Percentiles rank a stretch among this genome's conserved stretches.
Evolutionary conservation across 2,329 filamentous ascomycete genomes (phyloP).

Genomic region (Lachnellula arida): DNA sequence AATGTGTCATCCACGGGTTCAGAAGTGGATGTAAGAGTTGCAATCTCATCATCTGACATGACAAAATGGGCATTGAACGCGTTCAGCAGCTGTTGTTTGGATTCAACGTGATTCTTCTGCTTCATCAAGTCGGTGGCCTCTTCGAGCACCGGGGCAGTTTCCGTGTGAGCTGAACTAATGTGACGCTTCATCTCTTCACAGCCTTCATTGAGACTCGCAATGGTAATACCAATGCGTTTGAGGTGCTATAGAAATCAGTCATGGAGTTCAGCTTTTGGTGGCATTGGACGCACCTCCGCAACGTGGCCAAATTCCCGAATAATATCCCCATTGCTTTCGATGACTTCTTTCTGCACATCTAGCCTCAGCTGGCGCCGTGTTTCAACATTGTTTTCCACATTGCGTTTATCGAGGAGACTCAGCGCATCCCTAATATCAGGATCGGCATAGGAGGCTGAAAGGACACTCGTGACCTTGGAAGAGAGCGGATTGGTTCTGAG

Average conservation of each 20-base stretch:
- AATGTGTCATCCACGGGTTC: constrained; percentile 84
- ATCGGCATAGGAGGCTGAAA: constrained; percentile 91
- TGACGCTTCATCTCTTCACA: constrained; percentile 78
- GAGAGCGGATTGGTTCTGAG: constrained; percentile 58
- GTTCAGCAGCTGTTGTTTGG: constrained; percentile 71
- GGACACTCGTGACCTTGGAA: constrained; percentile 75
- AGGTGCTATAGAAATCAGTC: constrained; percentile 62
- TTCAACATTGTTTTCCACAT: constrained; percentile 68
- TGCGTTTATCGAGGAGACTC: constrained; percentile 67
- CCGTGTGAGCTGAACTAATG: constrained; percentile 67
- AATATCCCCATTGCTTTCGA: constrained; percentile 86
- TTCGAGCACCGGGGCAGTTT: constrained; percentile 68
- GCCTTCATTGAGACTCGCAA: constrained; percentile 72
- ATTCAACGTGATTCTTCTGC: constrained; percentile 69
- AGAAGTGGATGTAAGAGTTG: constrained; percentile 68
- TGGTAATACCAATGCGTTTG: constrained; percentile 72
- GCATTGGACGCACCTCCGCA: constrained; percentile 60
- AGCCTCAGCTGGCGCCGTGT: constrained; percentile 74
- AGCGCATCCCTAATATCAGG: constrained; percentile 85
- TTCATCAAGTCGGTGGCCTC: constrained; percentile 71
- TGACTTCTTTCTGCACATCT: constrained; percentile 85
- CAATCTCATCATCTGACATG: constrained; percentile 73
- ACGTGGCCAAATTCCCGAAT: constrained; percentile 85
- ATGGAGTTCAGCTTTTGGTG: not conserved
- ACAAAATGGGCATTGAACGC: constrained; percentile 81